Evolutionary conservation across 176 grass and related monocot genomes (phyloP), one percentile per base, ranked within the genome.

Genomic region (Pontederia crassipes): DNA sequence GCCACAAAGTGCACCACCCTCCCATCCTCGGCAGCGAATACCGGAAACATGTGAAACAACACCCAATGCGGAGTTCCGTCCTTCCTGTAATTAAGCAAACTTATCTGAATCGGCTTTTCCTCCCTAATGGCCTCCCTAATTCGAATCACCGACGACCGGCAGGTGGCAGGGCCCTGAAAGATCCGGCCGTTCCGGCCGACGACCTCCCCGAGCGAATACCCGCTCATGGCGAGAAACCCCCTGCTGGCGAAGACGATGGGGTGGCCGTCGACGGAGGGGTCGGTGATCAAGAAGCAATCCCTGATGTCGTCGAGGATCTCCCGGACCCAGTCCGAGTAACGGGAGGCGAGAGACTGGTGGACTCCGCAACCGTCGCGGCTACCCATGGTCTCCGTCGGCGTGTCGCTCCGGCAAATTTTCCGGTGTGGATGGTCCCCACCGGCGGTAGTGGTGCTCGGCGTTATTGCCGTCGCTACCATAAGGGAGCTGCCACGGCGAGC

Each of bases 191-290:
- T 86, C 67, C 80, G 81, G n/a, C 93, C 93, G 1, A 98, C 69
- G 12, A 98, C 55, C 28, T 92, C 87, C 6, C 69, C 72, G 29
- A 18, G 16, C 28, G 73, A 20, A 69, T 92, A 92, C 2, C 87
- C 84, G 1, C 87, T 83, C 71, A 92, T 81, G 18, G 69, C 6
- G 11, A 84, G 64, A 62, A 89, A 86, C 10, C 81, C 75, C 9
- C 75, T 59, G 8, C 87, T 92, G 26, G 87, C 93, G 74, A 85
- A 98, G 9, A 92, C 93, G 78, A 98, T 92, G 40, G 93, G 93
- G 68, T 98, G 93, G 52, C 83, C 93, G 13, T 76, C 61, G 8
- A 98, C 80, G 45, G 77, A 62, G 0, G 93, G 93, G 72, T 98
- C 93, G 5, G 87, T 98, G 56, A 98, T 81, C 66, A 98, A 70